phyloP scores from a whole-genome alignment of 768 basidiomycete species.

The Mycena kentingensis region DNA sequence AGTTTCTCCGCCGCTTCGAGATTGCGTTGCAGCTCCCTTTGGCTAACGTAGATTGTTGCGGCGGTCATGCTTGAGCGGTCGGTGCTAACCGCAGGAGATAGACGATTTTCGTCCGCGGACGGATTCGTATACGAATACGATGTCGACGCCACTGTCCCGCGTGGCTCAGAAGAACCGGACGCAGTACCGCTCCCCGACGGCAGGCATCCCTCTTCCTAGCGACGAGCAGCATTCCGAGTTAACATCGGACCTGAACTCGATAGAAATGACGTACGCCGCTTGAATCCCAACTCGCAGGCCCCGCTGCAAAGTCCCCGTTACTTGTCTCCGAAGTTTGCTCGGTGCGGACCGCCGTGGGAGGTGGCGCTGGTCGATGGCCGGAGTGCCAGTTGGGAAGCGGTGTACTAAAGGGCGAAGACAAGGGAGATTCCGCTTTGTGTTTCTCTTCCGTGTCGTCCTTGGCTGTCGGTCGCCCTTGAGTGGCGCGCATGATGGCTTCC shows the following conservation, averaged over 20 bases:
- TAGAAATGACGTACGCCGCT: background rate
- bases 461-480: background rate
- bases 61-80: background rate
- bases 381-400: background rate
- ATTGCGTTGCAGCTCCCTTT: no score
- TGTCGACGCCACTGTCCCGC: slow-evolving; percentile 11
- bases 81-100: background rate
- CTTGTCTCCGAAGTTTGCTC: slow-evolving; percentile 9
- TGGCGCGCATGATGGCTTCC: background rate
- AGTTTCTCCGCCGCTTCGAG: slow-evolving; percentile 37
- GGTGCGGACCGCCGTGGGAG: slow-evolving; percentile 15
- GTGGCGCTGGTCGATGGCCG: slow-evolving; percentile 3
- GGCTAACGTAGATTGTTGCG: slow-evolving; percentile 34
- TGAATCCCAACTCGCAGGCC: background rate
- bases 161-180: slow-evolving; percentile 22
- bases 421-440: background rate
- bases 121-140: background rate
- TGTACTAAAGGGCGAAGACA: background rate
- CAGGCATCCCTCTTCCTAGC: slow-evolving; percentile 12
- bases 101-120: background rate
- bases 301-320: background rate
- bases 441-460: background rate
- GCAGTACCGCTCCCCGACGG: slow-evolving; percentile 19
- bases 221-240: slow-evolving; percentile 13
- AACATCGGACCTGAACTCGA: background rate